Conservation (phyloP, 352 stramenopile genomes). For the Phytopythium mirpurense region DNA sequence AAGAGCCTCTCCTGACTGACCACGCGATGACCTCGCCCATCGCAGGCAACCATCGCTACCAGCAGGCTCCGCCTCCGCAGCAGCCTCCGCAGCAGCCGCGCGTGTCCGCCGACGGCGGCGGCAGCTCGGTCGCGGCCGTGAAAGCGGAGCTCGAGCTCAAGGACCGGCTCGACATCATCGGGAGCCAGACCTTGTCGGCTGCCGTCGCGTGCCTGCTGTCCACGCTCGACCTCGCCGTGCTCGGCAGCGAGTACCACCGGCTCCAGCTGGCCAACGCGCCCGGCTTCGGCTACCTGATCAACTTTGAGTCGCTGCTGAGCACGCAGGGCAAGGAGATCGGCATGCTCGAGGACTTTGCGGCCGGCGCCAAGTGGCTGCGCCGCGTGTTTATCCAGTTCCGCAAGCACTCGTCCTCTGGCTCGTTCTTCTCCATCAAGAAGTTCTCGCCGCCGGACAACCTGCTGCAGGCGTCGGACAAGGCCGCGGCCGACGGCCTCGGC, state of each 20-base stretch:
- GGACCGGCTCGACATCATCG: conserved; percentile 65
- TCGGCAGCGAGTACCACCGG: conserved; percentile 51
- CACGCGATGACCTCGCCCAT: conserved; percentile 23
- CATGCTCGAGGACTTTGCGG: conserved; percentile 92
- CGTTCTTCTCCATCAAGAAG: conserved; percentile 57
- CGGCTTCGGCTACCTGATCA: conserved; percentile 61
- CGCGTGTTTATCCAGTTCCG: conserved; percentile 79
- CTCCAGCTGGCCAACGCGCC: conserved; percentile 50
- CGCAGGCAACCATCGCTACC: conserved; percentile 2
- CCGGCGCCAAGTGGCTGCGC: conserved; percentile 72
- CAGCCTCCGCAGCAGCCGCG: conserved; percentile 9
- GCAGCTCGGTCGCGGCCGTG: conserved; percentile 47
- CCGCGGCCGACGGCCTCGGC: not conserved
- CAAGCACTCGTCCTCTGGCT: conserved; percentile 28
- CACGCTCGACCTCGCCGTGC: conserved; percentile 55
- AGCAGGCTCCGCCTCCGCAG: not conserved
- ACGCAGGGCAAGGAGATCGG: conserved; percentile 93
- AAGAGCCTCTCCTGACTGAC: conserved; percentile 25
- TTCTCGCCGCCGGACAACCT: conserved; percentile 30
- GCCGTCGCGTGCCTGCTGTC: conserved; percentile 59
- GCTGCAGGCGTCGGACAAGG: conserved; percentile 4
- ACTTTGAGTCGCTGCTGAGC: conserved; percentile 84
- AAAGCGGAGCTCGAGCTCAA: conserved; percentile 67
- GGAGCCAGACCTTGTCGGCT: conserved; percentile 70
- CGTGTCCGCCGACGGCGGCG: conserved; percentile 6